Percentiles rank a stretch among this genome's conserved stretches.
These are phyloP conservation scores for Zalerion maritima DNA, from an alignment of 495 filamentous ascomycete species.

Conservation along the genomic window DNA sequence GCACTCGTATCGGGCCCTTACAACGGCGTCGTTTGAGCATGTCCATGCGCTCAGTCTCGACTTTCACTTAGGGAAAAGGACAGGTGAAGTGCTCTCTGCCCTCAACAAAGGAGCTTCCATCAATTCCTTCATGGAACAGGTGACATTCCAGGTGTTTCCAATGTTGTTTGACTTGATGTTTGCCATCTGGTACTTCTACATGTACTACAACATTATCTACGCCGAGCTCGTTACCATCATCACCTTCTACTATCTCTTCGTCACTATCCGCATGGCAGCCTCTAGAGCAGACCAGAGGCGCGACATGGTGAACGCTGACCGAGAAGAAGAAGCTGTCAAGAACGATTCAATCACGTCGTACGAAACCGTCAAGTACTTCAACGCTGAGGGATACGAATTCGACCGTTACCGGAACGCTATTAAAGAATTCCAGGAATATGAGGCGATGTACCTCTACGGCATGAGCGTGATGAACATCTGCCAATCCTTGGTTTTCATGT, in stretches of 20 bases:
- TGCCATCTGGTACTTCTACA: slow-evolving; percentile 73
- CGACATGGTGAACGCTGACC: slow-evolving; percentile 83
- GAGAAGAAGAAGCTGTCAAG: slow-evolving; percentile 93
- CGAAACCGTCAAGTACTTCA: slow-evolving; percentile 99
- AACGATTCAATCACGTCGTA: slow-evolving; percentile 97
- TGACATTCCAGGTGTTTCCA: slow-evolving; percentile 87
- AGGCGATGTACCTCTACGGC: slow-evolving; percentile 77
- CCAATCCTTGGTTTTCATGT: slow-evolving; percentile 87
- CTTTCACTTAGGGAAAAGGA: slow-evolving; percentile 93
- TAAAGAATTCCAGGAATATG: slow-evolving; percentile 64
- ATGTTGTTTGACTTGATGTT: slow-evolving; percentile 86
- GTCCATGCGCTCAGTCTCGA: slow-evolving; percentile 89
- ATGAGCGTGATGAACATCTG: slow-evolving; percentile 87
- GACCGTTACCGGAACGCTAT: slow-evolving; percentile 70
- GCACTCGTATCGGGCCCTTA: slow-evolving; percentile 89
- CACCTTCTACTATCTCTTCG: slow-evolving; percentile 91
- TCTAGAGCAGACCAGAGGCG: slow-evolving; percentile 81
- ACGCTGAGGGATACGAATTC: slow-evolving; percentile 89
- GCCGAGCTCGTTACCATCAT: slow-evolving; percentile 82
- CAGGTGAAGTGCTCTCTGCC: slow-evolving; percentile 86
- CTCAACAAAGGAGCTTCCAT: slow-evolving; percentile 92
- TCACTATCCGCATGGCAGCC: slow-evolving; percentile 90
- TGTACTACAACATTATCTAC: slow-evolving; percentile 74
- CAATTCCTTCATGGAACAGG: slow-evolving; percentile 89
- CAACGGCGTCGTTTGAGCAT: slow-evolving; percentile 90